These are phyloP conservation scores for Lenzites betulinus DNA, from an alignment of 768 basidiomycete species.

Conservation along the genomic window DNA sequence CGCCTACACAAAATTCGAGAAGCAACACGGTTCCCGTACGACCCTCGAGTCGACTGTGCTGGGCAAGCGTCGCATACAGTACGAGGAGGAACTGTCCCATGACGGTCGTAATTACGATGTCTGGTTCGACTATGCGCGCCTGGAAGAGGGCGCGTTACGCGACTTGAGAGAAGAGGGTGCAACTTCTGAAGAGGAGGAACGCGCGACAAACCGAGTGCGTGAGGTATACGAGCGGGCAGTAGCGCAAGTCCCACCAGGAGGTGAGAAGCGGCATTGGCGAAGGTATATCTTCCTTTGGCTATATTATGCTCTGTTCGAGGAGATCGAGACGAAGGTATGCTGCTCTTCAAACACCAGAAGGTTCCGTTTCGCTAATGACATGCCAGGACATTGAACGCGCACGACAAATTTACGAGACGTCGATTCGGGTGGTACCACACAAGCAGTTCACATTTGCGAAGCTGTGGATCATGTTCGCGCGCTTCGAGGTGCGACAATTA, in stretches of 20 bases:
- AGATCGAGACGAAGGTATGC: slow-evolving; percentile 87
- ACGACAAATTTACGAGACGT: slow-evolving; percentile 91
- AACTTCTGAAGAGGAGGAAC: slow-evolving; percentile 68
- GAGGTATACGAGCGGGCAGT: slow-evolving; percentile 97
- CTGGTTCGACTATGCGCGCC: slow-evolving; percentile 95
- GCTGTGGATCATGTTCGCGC: slow-evolving; percentile 90
- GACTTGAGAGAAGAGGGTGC: slow-evolving; percentile 77
- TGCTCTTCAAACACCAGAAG: background rate
- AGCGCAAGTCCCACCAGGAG: slow-evolving; percentile 91
- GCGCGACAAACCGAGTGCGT: slow-evolving; percentile 66
- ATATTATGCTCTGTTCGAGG: slow-evolving; percentile 95
- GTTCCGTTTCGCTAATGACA: background rate
- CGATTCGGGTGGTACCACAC: slow-evolving; percentile 86
- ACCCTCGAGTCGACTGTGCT: slow-evolving; percentile 93
- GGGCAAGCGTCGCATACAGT: slow-evolving; percentile 97
- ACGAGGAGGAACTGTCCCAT: slow-evolving; percentile 92
- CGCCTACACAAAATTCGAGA: slow-evolving; percentile 96
- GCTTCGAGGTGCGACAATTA: slow-evolving; percentile 86
- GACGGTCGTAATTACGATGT: slow-evolving; percentile 95
- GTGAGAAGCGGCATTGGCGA: slow-evolving; percentile 91
- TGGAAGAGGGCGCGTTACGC: slow-evolving; percentile 87
- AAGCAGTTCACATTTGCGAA: slow-evolving; percentile 98
- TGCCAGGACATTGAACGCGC: slow-evolving; percentile 79
- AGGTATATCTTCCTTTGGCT: slow-evolving; percentile 92
- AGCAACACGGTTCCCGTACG: slow-evolving; percentile 89